Evolutionary conservation across 1,284 basidiomycete genomes (phyloP), one percentile per base, ranked within the genome.

Genomic region (Cystobasidium slooffiae): DNA sequence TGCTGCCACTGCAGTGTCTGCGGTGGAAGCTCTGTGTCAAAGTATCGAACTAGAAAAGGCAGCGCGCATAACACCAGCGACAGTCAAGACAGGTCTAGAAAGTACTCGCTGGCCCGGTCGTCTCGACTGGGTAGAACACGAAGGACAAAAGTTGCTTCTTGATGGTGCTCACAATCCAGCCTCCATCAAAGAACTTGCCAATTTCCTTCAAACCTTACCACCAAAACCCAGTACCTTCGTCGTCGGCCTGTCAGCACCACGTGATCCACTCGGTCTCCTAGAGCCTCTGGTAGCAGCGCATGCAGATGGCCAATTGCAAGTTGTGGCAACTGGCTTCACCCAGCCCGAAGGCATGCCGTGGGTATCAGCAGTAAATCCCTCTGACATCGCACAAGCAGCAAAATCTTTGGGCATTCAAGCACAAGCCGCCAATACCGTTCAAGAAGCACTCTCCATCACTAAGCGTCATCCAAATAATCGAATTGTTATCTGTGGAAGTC

Each of bases 101-200:
- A 75, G 79, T 3, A 87, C 88, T 0, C 82, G 81, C 18, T 99
- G 96, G 94, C 88, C 88, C 4, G 96, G 96, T 0, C 85, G 96
- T 68, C 87, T 97, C 18, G 91, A 91, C 0, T 97, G 86, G 85
- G 66, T 84, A 9, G 87, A 82, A 85, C 89, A 79, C 7, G 22
- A 62, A 20, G 72, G 3, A 80, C 84, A 68, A 47, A 68, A 56
- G 73, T 14, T 94, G 6, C 86, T 99, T 7, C 89, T 91, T 1
- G 97, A 99, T 80, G 97, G 97, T 3, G 96, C 97, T 0, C 97
- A 99, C 82, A 99, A 99, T 80, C 84, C 88, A n/a, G 89, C 91
- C 6, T 94, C 94, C 0, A 87, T 93, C 0, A 77, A 81, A 20
- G 88, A 88, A 0, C 87, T 99, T 8, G 85, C 88, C 0, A 81